phyloP scores from a whole-genome alignment of 495 filamentous ascomycete genomes.

The Penicillium dipodomyicola region DNA sequence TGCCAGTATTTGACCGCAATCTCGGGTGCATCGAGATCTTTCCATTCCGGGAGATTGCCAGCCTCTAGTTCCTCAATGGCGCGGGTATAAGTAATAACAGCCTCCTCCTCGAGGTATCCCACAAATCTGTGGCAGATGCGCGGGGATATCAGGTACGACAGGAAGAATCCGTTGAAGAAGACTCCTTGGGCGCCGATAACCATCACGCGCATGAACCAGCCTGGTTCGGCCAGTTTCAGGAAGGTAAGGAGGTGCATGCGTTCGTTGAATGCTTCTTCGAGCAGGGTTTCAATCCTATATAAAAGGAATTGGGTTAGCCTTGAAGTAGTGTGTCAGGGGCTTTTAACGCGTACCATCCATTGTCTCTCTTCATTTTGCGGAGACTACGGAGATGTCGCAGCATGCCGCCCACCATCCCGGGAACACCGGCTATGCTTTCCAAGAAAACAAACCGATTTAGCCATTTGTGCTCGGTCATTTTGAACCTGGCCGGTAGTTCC shows the following conservation, averaged over 20 bases:
- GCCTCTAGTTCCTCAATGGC: slow-evolving; percentile 81
- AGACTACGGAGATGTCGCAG: slow-evolving; percentile 82
- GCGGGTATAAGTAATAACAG: slow-evolving; percentile 90
- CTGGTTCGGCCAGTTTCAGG: slow-evolving; percentile 87
- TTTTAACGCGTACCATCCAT: slow-evolving; percentile 67
- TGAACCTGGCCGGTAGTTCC: slow-evolving; percentile 42
- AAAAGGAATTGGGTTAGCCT: background rate
- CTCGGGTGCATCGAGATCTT: slow-evolving; percentile 73
- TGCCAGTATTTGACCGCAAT: slow-evolving; percentile 89
- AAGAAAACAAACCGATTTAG: slow-evolving; percentile 85
- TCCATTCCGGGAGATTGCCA: slow-evolving; percentile 81
- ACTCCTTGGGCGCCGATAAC: slow-evolving; percentile 81
- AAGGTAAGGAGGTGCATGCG: slow-evolving; percentile 96
- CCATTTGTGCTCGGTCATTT: slow-evolving; percentile 76
- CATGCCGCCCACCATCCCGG: slow-evolving; percentile 97
- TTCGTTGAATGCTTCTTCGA: slow-evolving; percentile 95
- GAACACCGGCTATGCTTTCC: slow-evolving; percentile 90
- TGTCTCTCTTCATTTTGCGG: slow-evolving; percentile 82
- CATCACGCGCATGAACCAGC: slow-evolving; percentile 82
- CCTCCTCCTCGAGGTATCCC: slow-evolving; percentile 95
- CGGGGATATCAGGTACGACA: slow-evolving; percentile 84
- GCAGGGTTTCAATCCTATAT: slow-evolving; percentile 79
- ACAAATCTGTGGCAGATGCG: slow-evolving; percentile 93
- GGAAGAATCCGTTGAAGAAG: slow-evolving; percentile 92
- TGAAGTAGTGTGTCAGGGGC: background rate